A percentile compares a stretch with the other conserved stretches of the same genome.
Conservation (phyloP, 2,329 filamentous ascomycete species). For the Nemania diffusa region DNA sequence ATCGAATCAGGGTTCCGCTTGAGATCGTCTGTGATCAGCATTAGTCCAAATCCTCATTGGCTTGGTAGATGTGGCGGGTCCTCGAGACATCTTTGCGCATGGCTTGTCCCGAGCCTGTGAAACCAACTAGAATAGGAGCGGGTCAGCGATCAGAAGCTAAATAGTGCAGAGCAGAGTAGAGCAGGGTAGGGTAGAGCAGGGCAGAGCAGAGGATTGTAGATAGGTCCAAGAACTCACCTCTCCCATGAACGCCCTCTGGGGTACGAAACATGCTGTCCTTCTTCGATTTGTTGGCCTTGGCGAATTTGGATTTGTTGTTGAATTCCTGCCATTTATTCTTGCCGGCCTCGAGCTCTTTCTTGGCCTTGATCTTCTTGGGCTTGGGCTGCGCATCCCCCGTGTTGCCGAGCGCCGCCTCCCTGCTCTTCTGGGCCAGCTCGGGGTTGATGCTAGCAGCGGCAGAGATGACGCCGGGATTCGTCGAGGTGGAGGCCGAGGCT, state of each 20-base stretch:
- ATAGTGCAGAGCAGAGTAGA: neutral
- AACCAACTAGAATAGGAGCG: slow-evolving; percentile 80
- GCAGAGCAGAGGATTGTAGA: neutral
- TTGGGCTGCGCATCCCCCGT: slow-evolving; percentile 78
- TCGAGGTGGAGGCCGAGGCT: slow-evolving; percentile 47
- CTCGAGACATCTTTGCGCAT: slow-evolving; percentile 93
- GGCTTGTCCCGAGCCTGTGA: slow-evolving; percentile 91
- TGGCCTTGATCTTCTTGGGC: slow-evolving; percentile 91
- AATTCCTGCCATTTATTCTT: slow-evolving; percentile 98
- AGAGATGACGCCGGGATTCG: slow-evolving; percentile 62
- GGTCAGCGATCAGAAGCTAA: slow-evolving; percentile 45
- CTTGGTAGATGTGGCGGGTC: slow-evolving; percentile 85
- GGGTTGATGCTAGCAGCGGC: slow-evolving; percentile 68
- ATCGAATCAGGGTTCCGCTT: slow-evolving; percentile 27
- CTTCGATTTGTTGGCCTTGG: slow-evolving; percentile 68
- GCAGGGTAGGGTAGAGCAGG: neutral
- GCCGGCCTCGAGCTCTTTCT: slow-evolving; percentile 87
- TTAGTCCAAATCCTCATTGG: slow-evolving; percentile 78
- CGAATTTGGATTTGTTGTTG: slow-evolving; percentile 78
- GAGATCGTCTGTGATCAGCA: slow-evolving; percentile 42
- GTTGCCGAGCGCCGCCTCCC: slow-evolving; percentile 70
- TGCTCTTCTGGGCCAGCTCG: slow-evolving; percentile 60
- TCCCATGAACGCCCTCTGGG: slow-evolving; percentile 83
- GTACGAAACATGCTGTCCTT: slow-evolving; percentile 99
- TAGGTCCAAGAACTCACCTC: slow-evolving; percentile 69